Percentiles rank a stretch among this genome's conserved stretches.
phyloP scores from a whole-genome alignment of 2,329 filamentous ascomycete species.

The Fusarium staphyleae region DNA sequence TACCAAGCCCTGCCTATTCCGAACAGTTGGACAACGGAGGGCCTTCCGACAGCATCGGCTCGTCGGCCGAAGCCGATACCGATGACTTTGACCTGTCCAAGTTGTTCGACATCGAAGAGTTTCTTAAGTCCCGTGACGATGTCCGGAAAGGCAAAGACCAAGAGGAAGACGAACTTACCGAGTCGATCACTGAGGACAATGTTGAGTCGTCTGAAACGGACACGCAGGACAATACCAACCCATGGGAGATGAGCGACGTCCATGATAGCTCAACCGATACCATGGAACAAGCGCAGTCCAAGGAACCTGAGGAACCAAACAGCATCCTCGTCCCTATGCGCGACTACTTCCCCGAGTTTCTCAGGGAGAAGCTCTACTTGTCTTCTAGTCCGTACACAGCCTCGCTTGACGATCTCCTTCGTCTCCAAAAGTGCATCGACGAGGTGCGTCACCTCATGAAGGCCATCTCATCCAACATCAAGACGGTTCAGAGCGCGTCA shows the following conservation, averaged over 20 bases:
- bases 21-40: no score
- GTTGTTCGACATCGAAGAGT: no score
- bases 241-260: neutral
- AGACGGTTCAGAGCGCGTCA: neutral
- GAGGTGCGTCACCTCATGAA: constrained; percentile 6
- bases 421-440: constrained; percentile 17
- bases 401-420: constrained; percentile 11
- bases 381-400: neutral
- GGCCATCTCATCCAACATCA: constrained; percentile 3
- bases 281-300: neutral
- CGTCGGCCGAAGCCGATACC: no score
- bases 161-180: no score
- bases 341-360: neutral
- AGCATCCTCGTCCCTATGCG: neutral
- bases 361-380: neutral
- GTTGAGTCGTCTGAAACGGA: neutral
- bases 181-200: neutral
- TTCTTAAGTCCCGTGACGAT: no score
- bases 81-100: no score
- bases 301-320: neutral
- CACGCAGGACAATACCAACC: neutral
- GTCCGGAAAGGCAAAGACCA: no score
- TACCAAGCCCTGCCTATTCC: no score
- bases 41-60: no score
- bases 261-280: neutral